phyloP scores from a whole-genome alignment of 2,329 filamentous ascomycete species.

The Diaporthe sp. region DNA sequence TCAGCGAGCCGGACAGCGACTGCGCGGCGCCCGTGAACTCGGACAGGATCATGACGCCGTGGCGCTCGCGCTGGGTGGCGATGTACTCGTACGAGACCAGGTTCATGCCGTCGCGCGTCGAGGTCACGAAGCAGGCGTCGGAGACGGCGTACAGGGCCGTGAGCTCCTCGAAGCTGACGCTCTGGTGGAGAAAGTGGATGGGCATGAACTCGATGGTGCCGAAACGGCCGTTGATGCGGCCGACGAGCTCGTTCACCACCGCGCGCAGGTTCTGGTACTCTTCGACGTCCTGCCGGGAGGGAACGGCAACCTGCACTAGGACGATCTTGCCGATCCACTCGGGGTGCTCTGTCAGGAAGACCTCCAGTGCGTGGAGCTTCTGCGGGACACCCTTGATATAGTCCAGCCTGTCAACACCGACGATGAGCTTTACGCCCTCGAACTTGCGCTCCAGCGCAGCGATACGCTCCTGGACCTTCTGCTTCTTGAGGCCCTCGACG shows the following conservation, averaged over 20 bases:
- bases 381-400: conserved; percentile 99
- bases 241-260: conserved; percentile 96
- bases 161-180: conserved; percentile 92
- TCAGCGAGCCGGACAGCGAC: conserved; percentile 90
- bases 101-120: conserved; percentile 99
- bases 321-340: conserved; percentile 99
- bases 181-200: conserved; percentile 98
- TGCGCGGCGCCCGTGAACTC: conserved; percentile 97
- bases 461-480: conserved; percentile 89
- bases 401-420: conserved; percentile 95
- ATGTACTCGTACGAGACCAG: conserved; percentile 99
- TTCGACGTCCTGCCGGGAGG: conserved; percentile 93
- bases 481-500: conserved; percentile 85
- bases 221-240: conserved; percentile 96
- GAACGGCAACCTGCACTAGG: conserved; percentile 94
- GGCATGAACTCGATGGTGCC: conserved; percentile 99
- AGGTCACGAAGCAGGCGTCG: conserved; percentile 92
- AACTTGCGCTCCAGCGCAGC: conserved; percentile 88
- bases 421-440: conserved; percentile 94
- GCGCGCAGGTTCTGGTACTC: conserved; percentile 97
- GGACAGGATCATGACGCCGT: conserved; percentile 94
- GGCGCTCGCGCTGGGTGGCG: conserved; percentile 87
- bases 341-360: conserved; percentile 95
- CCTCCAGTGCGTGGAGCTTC: conserved; percentile 95
- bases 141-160: conserved; percentile 93